Percentiles rank a stretch among this genome's conserved stretches.
Conservation (phyloP, 2,329 filamentous ascomycete species). For the Fusarium humuli region DNA sequence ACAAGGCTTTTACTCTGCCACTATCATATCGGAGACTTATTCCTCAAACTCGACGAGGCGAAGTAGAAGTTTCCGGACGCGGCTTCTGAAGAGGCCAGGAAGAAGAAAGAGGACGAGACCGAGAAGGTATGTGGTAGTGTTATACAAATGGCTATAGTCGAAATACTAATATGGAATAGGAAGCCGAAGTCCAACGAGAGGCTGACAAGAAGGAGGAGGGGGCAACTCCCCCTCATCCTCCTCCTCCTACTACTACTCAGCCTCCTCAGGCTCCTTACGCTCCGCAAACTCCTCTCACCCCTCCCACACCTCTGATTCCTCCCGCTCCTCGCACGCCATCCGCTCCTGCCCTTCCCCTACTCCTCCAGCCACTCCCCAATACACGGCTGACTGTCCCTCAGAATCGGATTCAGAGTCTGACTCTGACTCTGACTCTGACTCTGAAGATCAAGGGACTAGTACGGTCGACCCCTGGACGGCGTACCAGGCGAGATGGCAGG, state of each 20-base stretch:
- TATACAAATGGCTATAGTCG: neutral
- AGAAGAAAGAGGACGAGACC: neutral
- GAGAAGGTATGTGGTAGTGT: neutral
- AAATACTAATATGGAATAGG: neutral
- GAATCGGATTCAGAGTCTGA: neutral
- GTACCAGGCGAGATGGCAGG: neutral
- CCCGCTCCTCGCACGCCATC: no score
- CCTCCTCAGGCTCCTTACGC: no score
- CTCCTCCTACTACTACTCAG: no score
- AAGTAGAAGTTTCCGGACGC: rapidly evolving
- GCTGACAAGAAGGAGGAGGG: neutral
- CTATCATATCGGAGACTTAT: no score
- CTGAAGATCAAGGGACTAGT: neutral
- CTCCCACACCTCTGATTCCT: rapidly evolving
- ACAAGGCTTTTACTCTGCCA: neutral
- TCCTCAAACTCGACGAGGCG: no score
- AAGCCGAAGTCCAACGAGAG: no score
- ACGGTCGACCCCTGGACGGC: neutral
- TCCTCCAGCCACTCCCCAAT: neutral
- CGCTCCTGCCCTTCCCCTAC: no score
- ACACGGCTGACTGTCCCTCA: neutral
- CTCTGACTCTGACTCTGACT: neutral
- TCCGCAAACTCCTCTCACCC: no score
- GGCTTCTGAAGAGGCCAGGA: rapidly evolving
- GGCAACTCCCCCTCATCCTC: neutral